phyloP scores from a whole-genome alignment of 2,329 filamentous ascomycete genomes.

The Diaporthe humulicola region DNA sequence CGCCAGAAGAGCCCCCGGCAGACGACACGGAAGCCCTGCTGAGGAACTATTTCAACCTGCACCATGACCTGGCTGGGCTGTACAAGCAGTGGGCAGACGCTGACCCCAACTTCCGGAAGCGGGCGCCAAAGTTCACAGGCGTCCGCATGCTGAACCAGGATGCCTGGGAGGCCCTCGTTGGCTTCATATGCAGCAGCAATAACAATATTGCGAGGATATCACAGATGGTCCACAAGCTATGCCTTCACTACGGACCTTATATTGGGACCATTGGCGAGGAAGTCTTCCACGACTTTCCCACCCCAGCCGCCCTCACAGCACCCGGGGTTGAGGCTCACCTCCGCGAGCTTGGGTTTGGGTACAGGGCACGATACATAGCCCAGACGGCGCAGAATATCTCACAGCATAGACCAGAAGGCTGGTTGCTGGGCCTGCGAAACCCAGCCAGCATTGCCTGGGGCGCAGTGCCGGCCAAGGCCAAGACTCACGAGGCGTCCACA shows the following conservation, averaged over 20 bases:
- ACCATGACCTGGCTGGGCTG: conserved; percentile 78
- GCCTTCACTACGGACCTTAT: conserved; percentile 83
- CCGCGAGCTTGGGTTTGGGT: conserved; percentile 90
- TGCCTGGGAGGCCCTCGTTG: conserved; percentile 93
- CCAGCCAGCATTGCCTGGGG: conserved; percentile 75
- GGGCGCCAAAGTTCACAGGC: conserved; percentile 88
- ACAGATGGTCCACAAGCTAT: conserved; percentile 96
- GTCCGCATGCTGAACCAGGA: conserved; percentile 95
- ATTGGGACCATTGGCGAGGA: conserved; percentile 79
- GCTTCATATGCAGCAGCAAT: conserved; percentile 98
- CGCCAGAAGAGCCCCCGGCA: conserved; percentile 36
- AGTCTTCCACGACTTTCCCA: conserved; percentile 89
- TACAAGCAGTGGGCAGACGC: conserved; percentile 90
- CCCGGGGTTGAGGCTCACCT: conserved; percentile 84
- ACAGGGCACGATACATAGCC: conserved; percentile 92
- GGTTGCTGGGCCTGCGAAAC: conserved; percentile 85
- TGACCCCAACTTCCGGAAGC: conserved; percentile 90
- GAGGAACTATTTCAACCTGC: conserved; percentile 88
- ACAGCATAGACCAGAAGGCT: conserved; percentile 74
- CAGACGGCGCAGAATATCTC: conserved; percentile 84
- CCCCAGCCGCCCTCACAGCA: conserved; percentile 78
- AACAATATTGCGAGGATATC: conserved; percentile 97
- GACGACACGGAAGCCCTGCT: conserved; percentile 83
- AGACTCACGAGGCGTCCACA: conserved; percentile 56
- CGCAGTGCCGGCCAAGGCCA: conserved; percentile 45